These are phyloP conservation scores for Chalciporus pseudorubinellus DNA, from an alignment of 768 basidiomycete species.

Conservation along the genomic window DNA sequence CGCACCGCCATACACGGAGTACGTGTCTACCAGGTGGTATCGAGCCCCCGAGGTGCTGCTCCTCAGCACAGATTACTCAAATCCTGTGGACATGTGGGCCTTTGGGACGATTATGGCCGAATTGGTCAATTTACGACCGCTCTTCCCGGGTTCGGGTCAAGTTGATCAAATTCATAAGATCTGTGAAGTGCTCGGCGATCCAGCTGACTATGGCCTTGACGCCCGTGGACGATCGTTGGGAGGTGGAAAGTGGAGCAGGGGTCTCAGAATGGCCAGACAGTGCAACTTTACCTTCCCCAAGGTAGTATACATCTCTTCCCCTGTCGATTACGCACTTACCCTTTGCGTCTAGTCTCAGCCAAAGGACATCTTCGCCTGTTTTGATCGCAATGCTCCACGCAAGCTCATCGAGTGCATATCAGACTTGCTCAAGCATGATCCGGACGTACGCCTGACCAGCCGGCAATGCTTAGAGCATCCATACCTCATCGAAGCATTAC, in stretches of 20 bases:
- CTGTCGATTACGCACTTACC: conserved; percentile 2
- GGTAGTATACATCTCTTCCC: conserved; percentile 41
- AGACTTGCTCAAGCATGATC: conserved; percentile 91
- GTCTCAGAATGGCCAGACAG: conserved; percentile 81
- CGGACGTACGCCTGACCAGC: conserved; percentile 80
- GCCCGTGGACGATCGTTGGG: conserved; percentile 65
- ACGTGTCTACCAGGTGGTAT: conserved; percentile 99
- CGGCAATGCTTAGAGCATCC: conserved; percentile 84
- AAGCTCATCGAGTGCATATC: conserved; percentile 89
- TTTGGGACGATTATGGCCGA: conserved; percentile 98
- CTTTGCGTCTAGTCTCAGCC: conserved; percentile 52
- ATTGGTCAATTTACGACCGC: conserved; percentile 87
- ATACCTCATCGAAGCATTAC: conserved; percentile 81
- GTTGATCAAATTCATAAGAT: conserved; percentile 91
- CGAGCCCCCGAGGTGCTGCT: conserved; percentile 96
- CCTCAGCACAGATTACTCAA: conserved; percentile 88
- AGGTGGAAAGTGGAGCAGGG: conserved; percentile 85
- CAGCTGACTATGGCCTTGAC: conserved; percentile 80
- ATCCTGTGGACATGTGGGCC: conserved; percentile 99
- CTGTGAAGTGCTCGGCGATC: conserved; percentile 92
- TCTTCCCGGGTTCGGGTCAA: conserved; percentile 93
- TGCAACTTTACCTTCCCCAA: conserved; percentile 89
- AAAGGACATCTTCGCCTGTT: conserved; percentile 66
- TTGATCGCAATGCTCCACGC: conserved; percentile 73
- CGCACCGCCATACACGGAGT: conserved; percentile 94